Base-by-base conservation (phyloP, 768 basidiomycete genomes). In the Lepiota venenata region DNA sequence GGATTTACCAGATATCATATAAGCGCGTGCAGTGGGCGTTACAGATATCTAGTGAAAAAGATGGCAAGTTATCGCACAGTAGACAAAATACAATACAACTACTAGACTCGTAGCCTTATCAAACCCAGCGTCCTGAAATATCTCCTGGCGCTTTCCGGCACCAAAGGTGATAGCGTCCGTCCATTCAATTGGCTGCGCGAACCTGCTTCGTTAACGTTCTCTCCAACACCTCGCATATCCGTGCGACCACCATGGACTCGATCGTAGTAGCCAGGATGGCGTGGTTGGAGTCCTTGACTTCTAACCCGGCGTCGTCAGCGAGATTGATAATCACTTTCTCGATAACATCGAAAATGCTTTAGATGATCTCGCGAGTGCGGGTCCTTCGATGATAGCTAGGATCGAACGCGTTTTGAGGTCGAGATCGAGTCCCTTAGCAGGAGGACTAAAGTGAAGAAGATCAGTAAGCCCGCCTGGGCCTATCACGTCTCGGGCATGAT, bases 321-420 rank as follows among this genome's bases (percentile, higher is more conserved):
- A 90, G 74, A n/a, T 64, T 66, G 1, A 84, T 82, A 1, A 70
- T 64, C 16, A 82, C 75, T 7, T 72, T 69, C 57, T 88, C 87
- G 49, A 88, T 68, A 37, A 75, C 72, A 64, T 84, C n/a, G 74
- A 74, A 82, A 88, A 27, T 81, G 76, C 39, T 72, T 72, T 39
- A 59, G 61, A 2, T 61, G 60, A 14, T 71, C 70, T 45, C 87
- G 81, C 45, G 71, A 71, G 2, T 65, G 47, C 4, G 64, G 64
- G 51, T 9, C 82, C 79, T 3, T 66, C 66, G 2, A 68, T 61
- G 0, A 76, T 76, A 15, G 74, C 75, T 0, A 87, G 83, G 47
- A 89, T 81, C 43, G 85, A 69, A 16, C 83, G 79, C 11, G 89
- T 65, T 60, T 84, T 84, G 55, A 89, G 62, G 65, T 88, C 86